Evolutionary conservation across 257 asterid species (phyloP), one percentile per base, ranked within the genome.

Genomic region (Ilex aquifolium): DNA sequence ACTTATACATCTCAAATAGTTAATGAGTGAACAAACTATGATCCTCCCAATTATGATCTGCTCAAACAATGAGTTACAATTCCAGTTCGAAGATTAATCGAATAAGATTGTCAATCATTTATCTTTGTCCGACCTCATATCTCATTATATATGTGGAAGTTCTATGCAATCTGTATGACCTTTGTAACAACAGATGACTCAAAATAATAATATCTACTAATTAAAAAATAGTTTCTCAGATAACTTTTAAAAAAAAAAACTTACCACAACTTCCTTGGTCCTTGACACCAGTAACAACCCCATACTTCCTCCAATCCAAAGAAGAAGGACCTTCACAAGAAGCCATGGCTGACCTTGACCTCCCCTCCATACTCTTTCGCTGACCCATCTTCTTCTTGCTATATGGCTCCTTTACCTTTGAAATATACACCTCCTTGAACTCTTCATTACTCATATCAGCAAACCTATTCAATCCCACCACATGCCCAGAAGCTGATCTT

Each of bases 391-490:
- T 32, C 40, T 57, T 64, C 68, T 59, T 70, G 56, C 32, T 46
- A 30, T 64, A 59, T 31, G 54, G 69, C 17, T 40, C 56, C 74
- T 44, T 61, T 1, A 70, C 40, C 49, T 64, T 74, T 0, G 60
- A 60, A 0, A 42, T 59, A 42, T 70, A 63, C 5, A 52, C 44
- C 31, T 54, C 40, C 72, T 56, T 67, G 31, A 77, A 77, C 67
- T 77, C 83, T 58, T 74, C 79, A 49, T 70, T 77, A 29, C 70
- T 70, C 73, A 74, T 50, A 70, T 74, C 83, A 6, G 80, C 77
- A 57, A 74, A 74, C 48, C 51, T 74, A 59, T 72, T 77, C 63
- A 77, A 36, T 13, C 80, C 80, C 53, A 77, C 55, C 6, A 67
- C 32, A 40, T 31, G 61, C 6, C 65, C 56, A 4, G 48, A 51